Conservation (phyloP, 768 basidiomycete species). For the Epithele typhae region DNA sequence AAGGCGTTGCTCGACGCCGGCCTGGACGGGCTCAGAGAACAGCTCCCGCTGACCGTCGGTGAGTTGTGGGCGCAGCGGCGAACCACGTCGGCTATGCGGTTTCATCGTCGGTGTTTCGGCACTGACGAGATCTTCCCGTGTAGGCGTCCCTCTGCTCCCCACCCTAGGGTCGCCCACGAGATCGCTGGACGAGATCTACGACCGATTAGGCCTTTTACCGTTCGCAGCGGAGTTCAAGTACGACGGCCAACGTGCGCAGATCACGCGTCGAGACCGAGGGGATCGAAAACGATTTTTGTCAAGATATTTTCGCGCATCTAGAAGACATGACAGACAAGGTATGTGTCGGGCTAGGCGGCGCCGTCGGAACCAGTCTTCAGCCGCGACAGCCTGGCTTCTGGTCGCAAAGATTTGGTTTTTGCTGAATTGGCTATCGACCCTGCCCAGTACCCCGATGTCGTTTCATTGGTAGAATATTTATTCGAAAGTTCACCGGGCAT, state of each 20-base stretch:
- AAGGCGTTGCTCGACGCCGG: constrained; percentile 56
- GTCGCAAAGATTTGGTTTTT: background rate
- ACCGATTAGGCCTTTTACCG: constrained; percentile 54
- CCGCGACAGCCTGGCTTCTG: too few relatives aligned
- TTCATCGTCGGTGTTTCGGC: too few relatives aligned
- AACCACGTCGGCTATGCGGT: too few relatives aligned
- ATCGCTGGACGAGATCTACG: constrained; percentile 81
- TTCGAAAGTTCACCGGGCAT: constrained; percentile 40
- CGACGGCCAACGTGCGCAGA: constrained; percentile 83
- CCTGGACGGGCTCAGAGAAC: constrained; percentile 51
- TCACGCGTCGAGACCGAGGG: constrained; percentile 46
- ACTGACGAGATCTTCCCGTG: constrained; percentile 12
- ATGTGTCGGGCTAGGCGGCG: too few relatives aligned
- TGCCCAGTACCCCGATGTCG: constrained; percentile 77
- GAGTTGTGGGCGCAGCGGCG: constrained; percentile 5
- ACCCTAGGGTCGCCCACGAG: constrained; percentile 85
- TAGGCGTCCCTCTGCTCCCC: constrained; percentile 79
- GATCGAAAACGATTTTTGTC: constrained; percentile 33
- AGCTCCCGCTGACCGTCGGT: constrained; percentile 71
- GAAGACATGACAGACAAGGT: constrained; percentile 93
- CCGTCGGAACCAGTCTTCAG: too few relatives aligned
- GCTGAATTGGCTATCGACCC: constrained; percentile 13
- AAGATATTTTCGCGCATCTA: constrained; percentile 81
- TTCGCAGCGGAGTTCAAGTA: constrained; percentile 91
- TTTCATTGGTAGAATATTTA: constrained; percentile 49